phyloP scores from a whole-genome alignment of 2,329 filamentous ascomycete species.

The Parastagonospora avenae region DNA sequence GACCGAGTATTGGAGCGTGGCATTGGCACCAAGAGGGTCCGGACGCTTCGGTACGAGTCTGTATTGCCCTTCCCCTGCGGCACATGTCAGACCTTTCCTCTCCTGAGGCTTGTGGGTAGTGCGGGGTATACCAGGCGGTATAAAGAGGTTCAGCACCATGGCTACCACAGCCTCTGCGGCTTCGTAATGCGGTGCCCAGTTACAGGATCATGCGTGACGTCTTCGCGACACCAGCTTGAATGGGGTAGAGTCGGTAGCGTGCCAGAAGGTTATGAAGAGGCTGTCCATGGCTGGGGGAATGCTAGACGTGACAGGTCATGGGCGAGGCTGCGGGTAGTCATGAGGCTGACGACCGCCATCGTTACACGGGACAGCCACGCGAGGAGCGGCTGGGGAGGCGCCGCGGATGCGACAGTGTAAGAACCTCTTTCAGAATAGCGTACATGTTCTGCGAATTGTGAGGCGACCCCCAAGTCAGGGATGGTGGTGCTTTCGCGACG shows the following conservation, averaged over 20 bases:
- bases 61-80: slow-evolving; percentile 34
- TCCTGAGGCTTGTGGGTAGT: background rate
- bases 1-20: slow-evolving; percentile 32
- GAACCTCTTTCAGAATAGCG: too few relatives aligned
- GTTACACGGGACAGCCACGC: slow-evolving; percentile 2
- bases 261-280: background rate
- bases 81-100: slow-evolving; percentile 3
- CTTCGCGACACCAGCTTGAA: too few relatives aligned
- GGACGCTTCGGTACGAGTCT: slow-evolving; percentile 28
- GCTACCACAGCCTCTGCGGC: background rate
- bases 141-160: slow-evolving; percentile 36
- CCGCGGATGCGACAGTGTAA: background rate
- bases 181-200: too few relatives aligned
- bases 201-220: too few relatives aligned
- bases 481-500: too few relatives aligned
- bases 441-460: too few relatives aligned
- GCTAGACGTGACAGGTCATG: slow-evolving; percentile 12
- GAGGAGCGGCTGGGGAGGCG: background rate
- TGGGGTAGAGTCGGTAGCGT: too few relatives aligned
- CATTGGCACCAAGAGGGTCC: slow-evolving; percentile 35
- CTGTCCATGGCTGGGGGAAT: slow-evolving; percentile 9
- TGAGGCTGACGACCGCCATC: slow-evolving; percentile 15
- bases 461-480: too few relatives aligned
- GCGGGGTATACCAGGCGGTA: slow-evolving; percentile 30
- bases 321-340: slow-evolving; percentile 9